phyloP scores from a whole-genome alignment of 2,329 filamentous ascomycete genomes.

The Xylariaceae sp. region DNA sequence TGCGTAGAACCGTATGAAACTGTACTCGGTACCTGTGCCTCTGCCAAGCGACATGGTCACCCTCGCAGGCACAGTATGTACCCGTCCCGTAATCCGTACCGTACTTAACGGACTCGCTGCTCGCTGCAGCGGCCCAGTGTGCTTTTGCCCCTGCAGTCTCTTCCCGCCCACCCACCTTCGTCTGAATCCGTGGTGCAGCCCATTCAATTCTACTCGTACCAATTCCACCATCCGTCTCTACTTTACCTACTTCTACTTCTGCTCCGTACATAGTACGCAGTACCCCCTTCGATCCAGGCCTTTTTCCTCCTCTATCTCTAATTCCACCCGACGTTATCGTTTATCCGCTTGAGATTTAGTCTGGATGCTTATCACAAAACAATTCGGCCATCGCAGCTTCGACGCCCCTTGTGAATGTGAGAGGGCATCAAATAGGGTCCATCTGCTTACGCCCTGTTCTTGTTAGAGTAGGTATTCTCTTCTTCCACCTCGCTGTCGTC shows the following conservation, averaged over 20 bases:
- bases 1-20: not conserved
- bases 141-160: conserved; percentile 15
- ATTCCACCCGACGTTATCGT: conserved; percentile 14
- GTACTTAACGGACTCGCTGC: not conserved
- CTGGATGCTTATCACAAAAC: conserved; percentile 10
- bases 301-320: conserved; percentile 15
- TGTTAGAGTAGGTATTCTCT: no score
- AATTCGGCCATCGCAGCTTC: conserved; percentile 2
- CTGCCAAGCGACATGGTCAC: not conserved
- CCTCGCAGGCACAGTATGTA: not conserved
- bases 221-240: not conserved
- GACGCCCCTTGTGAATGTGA: conserved; percentile 11
- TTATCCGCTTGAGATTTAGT: conserved; percentile 9
- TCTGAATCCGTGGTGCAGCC: conserved; percentile 2
- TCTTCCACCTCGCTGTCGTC: no score
- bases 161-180: conserved; percentile 17
- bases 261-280: not conserved
- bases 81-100: not conserved
- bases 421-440: conserved; percentile 5
- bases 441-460: conserved; percentile 3
- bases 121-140: conserved; percentile 2
- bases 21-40: no score
- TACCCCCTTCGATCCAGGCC: conserved; percentile 18
- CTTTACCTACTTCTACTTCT: not conserved
- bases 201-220: conserved; percentile 12